Conservation (phyloP, 805 yeast genomes). For the Candida peoriensis region DNA sequence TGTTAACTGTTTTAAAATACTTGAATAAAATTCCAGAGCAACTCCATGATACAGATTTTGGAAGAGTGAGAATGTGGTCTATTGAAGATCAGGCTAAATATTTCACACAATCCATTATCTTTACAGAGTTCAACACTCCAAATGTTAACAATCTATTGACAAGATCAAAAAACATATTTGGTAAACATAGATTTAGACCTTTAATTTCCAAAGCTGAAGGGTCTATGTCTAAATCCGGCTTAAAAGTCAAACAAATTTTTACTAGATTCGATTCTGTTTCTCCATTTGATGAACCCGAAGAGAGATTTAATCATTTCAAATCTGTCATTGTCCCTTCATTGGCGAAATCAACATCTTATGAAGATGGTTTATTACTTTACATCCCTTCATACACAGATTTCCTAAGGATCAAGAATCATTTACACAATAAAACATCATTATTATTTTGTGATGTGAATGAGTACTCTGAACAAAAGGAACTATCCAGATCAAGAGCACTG, state of each 20-base stretch:
- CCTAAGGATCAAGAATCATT: slow-evolving; percentile 66
- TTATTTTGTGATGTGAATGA: slow-evolving; percentile 76
- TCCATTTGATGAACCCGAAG: slow-evolving; percentile 68
- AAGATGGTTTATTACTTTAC: slow-evolving; percentile 72
- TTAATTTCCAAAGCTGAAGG: slow-evolving; percentile 40
- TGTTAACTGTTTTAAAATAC: slow-evolving; percentile 59
- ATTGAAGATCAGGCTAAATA: slow-evolving; percentile 73
- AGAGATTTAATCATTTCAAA: slow-evolving; percentile 76
- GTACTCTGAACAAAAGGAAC: slow-evolving; percentile 67
- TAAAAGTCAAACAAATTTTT: slow-evolving; percentile 63
- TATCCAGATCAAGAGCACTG: slow-evolving; percentile 63
- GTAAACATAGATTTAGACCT: slow-evolving; percentile 54
- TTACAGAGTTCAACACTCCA: slow-evolving; percentile 77
- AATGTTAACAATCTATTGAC: slow-evolving; percentile 62
- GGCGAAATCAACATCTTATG: slow-evolving; percentile 49
- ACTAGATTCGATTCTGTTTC: slow-evolving; percentile 58
- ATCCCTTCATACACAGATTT: slow-evolving; percentile 87
- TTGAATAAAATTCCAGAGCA: slow-evolving; percentile 74
- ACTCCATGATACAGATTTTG: slow-evolving; percentile 81
- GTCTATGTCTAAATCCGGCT: slow-evolving; percentile 59
- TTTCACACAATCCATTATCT: slow-evolving; percentile 73
- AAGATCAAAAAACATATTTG: slow-evolving; percentile 51
- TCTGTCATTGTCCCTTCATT: slow-evolving; percentile 72
- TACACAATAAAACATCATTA: slow-evolving; percentile 50
- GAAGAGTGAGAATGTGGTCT: slow-evolving; percentile 88